Percentiles rank a stretch among this genome's conserved stretches.
These are phyloP conservation scores for Rhododendron ovatum DNA, from an alignment of 148 eudicot species.

Conservation along the genomic window DNA sequence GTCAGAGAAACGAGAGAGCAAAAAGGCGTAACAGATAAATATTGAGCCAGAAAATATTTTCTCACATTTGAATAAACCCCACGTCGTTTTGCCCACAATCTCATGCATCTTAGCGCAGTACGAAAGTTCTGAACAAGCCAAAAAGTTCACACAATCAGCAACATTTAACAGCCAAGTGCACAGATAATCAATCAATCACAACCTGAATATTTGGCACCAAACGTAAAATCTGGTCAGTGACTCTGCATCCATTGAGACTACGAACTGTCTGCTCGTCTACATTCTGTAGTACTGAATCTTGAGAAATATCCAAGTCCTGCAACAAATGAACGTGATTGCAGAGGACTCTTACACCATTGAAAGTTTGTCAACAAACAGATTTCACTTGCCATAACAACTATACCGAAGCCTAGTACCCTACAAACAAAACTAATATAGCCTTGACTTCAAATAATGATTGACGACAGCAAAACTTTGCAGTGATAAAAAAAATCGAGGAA, in stretches of 20 bases:
- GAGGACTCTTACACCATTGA: neutral
- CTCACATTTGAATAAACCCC: constrained; percentile 93
- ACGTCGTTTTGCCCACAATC: constrained; percentile 88
- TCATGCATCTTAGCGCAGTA: constrained; percentile 88
- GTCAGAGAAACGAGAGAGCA: neutral
- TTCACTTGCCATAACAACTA: neutral
- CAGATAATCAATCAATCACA: neutral
- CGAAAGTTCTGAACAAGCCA: constrained; percentile 55
- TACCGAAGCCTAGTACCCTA: neutral
- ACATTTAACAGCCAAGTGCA: neutral
- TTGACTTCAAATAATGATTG: neutral
- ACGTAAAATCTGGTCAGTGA: constrained; percentile 77
- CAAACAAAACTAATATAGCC: neutral
- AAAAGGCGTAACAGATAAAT: neutral
- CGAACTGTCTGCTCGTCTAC: constrained; percentile 86
- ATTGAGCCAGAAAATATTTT: neutral
- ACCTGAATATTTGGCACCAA: constrained; percentile 89
- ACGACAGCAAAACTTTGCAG: neutral
- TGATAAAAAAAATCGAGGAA: neutral
- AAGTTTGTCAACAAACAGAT: neutral
- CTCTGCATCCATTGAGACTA: constrained; percentile 95
- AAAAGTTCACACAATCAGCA: neutral
- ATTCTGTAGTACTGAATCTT: constrained; percentile 78
- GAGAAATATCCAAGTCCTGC: constrained; percentile 82
- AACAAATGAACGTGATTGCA: neutral